Evolutionary conservation across 129 eudicot genomes (phyloP), one percentile per base, ranked within the genome.

Genomic region (Glebionis coronaria): DNA sequence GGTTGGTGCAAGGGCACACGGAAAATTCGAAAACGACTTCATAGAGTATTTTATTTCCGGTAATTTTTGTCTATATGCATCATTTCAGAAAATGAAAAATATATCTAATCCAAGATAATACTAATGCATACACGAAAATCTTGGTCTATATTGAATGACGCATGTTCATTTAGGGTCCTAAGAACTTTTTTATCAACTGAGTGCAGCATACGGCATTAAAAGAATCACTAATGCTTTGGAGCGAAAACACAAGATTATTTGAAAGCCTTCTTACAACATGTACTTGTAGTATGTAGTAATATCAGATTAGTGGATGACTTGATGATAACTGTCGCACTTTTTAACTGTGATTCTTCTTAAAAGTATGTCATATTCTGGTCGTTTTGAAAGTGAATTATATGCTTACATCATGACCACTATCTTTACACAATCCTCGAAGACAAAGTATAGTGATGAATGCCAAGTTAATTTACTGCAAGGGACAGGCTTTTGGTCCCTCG

Each of bases 1-100:
- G 98, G 91, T 93, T 73, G 98, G 98, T 71, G 96, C 98, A 42
- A 93, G 88, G 96, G 85, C 98, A 57, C 96, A 88, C 84, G 96
- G 96, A 80, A 93, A 86, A 84, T 84, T 93, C 53, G 96, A 93
- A 14, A 56, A 74, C 19, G 95, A 88, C 28, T 86, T 67, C 60
- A 87, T 84, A 38, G 98, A 88, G 61, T 96, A 28, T 79, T 93
- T 79, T 73, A 58, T 93, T 67, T 86, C 98, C 68, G 80, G 96
- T 88, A 88, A 83, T 94, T 67, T 50, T 25, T 45, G 59, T 75
- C 4, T 67, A 38, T 47, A 38, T 28, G 12, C 20, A 9, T 46
- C 57, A 58, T 9, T 15, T 44, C 23, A 15, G 3, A 70, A 8
- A 50, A 23, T 23, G 25, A 1, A 23, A 23, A 23, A 23, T 23